phyloP scores from a whole-genome alignment of 2,329 filamentous ascomycete species.

The Domatiomyces catenatus region DNA sequence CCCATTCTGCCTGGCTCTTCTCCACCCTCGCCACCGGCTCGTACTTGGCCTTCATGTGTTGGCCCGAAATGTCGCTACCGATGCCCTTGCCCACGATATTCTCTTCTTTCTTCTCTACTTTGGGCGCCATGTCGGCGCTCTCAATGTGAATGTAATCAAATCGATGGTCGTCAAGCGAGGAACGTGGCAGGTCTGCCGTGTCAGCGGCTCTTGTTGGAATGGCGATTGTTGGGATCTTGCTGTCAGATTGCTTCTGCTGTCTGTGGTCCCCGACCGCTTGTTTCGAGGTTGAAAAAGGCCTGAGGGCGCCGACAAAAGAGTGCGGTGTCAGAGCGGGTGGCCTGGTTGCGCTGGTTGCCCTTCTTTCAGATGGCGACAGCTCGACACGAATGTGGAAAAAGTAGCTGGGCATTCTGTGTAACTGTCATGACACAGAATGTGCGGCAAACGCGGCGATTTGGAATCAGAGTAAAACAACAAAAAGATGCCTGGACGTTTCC shows the following conservation, averaged over 20 bases:
- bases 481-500: not conserved
- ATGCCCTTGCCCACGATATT: conserved; percentile 32
- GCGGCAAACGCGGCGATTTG: conserved; percentile 1
- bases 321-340: conserved; percentile 1
- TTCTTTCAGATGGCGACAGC: conserved; percentile 29
- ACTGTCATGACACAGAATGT: conserved; percentile 2
- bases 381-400: conserved; percentile 50
- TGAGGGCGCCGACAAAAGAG: conserved; percentile 13
- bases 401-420: conserved; percentile 41
- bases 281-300: conserved; percentile 9
- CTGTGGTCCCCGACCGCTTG: not conserved
- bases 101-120: conserved; percentile 20
- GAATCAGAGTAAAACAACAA: not conserved
- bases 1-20: conserved; percentile 51
- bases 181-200: not conserved
- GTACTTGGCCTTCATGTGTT: conserved; percentile 70
- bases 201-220: not conserved
- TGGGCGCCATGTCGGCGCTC: conserved; percentile 54
- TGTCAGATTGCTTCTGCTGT: not conserved
- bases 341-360: conserved; percentile 1
- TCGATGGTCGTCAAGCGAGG: conserved; percentile 49
- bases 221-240: not conserved
- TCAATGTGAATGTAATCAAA: conserved; percentile 66
- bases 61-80: conserved; percentile 43
- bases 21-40: conserved; percentile 61